Evolutionary conservation across 208 protist genomes (phyloP).

Genomic region (Acanthamoeba castellanii): DNA sequence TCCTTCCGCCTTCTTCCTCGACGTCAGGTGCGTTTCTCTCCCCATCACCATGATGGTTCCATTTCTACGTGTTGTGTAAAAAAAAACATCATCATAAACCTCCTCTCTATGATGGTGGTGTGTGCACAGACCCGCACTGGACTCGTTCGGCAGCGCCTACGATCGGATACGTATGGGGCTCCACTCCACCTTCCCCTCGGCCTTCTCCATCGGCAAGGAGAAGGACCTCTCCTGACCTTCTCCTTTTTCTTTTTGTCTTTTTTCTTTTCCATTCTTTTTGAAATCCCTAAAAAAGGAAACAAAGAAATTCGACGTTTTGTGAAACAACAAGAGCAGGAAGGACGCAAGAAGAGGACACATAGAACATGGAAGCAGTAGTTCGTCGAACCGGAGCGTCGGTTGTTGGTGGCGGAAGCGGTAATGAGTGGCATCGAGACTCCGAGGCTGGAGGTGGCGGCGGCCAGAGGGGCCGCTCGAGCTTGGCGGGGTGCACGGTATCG

Average conservation of each 20-base stretch:
- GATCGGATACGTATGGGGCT: conserved; percentile 61
- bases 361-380: background rate
- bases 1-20: conserved; percentile 42
- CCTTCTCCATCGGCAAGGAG: background rate
- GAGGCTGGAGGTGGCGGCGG: background rate
- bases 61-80: no score
- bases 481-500: background rate
- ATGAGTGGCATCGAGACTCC: background rate
- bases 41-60: background rate
- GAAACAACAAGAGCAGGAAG: background rate
- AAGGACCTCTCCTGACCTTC: background rate
- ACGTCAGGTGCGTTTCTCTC: conserved; percentile 3
- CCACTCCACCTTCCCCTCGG: conserved; percentile 7
- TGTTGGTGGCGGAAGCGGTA: background rate
- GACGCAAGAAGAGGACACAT: background rate
- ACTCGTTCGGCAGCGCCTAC: background rate
- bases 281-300: background rate
- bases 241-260: background rate
- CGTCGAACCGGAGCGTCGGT: background rate
- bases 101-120: background rate
- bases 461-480: background rate
- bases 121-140: background rate
- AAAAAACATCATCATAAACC: background rate
- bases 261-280: background rate
- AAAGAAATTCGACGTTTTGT: background rate